These are phyloP conservation scores for Peronospora destructor DNA, from an alignment of 352 stramenopile species.

Conservation along the genomic window DNA sequence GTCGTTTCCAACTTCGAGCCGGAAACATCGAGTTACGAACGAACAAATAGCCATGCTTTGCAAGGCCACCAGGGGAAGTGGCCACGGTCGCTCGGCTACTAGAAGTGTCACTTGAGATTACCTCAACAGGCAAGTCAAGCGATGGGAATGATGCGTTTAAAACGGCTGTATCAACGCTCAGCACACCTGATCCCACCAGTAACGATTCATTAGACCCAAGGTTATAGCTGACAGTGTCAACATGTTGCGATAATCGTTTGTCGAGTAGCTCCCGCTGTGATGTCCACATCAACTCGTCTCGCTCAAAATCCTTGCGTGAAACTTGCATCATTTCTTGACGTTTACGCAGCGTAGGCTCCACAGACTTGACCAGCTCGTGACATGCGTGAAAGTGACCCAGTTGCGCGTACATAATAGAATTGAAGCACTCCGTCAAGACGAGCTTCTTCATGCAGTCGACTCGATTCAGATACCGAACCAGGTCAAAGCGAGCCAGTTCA, in stretches of 20 bases:
- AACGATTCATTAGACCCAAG: conserved; percentile 15
- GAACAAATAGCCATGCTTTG: conserved; percentile 83
- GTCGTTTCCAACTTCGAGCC: conserved; percentile 74
- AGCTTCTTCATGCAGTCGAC: conserved; percentile 84
- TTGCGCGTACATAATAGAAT: conserved; percentile 76
- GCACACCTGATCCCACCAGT: conserved; percentile 1
- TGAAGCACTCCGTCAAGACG: conserved; percentile 77
- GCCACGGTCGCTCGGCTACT: conserved; percentile 38
- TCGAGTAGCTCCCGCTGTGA: conserved; percentile 62
- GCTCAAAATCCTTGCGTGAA: conserved; percentile 56
- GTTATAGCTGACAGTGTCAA: conserved; percentile 27
- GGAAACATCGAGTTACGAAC: conserved; percentile 82
- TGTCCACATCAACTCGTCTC: conserved; percentile 71
- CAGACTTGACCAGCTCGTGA: conserved; percentile 70
- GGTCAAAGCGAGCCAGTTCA: conserved; percentile 77
- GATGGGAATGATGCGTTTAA: conserved; percentile 26
- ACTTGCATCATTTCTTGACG: conserved; percentile 67
- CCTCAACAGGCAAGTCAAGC: conserved; percentile 67
- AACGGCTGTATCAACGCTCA: conserved; percentile 19
- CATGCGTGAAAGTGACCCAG: conserved; percentile 76
- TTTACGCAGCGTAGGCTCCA: conserved; percentile 58
- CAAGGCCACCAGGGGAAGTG: conserved; percentile 27
- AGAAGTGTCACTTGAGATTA: conserved; percentile 63
- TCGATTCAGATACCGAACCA: conserved; percentile 78
- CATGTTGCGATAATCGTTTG: conserved; percentile 41